Evolutionary conservation across 2,329 filamentous ascomycete genomes (phyloP), one percentile per base, ranked within the genome.

Genomic region (Fusarium miscanthi): DNA sequence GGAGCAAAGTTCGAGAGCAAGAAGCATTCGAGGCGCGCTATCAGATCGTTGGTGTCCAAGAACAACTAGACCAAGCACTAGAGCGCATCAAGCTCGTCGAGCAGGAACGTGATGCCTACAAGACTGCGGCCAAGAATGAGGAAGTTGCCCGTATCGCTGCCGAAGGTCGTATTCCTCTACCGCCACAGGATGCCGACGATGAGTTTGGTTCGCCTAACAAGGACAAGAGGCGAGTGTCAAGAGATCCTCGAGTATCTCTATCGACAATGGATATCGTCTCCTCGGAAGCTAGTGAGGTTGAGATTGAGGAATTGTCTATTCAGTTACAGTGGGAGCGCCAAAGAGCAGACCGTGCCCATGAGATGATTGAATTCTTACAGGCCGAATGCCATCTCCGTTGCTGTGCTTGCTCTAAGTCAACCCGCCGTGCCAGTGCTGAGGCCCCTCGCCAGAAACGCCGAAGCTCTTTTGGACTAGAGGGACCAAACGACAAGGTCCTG

Each of bases 361-460:
- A 94, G 67, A 89, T 92, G 77, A 86, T 94, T 52, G 91, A 94
- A 37, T 95, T 94, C 80, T 85, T 95, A 78, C 89, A 93, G 77
- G 87, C 92, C 60, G 93, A 95, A 79, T 94, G 92, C 79, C 86
- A 89, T 54, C 87, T 94, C 72, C 86, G 87, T 51, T 90, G 88
- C 80, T 94, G 92, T 82, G 84, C 87, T 3, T 92, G 90, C 78
- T 87, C 84, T 66, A 87, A 84, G 63, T 73, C 77, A 1, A 75
- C 75, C 61, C 69, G 69, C 19, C 70, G 48, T n/a, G 30, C 66
- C 17, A 67, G 57, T 52, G 57, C 30, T 7, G 61, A 71, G 27
- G 58, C 58, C 11, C 68, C 67, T 43, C 77, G 75, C 48, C 67
- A 61, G 43, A 78, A 72, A 64, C 75, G 74, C 33, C 71, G 73